phyloP scores from a whole-genome alignment of 192 early-diverging fungal genomes.

The Dispira parvispora region DNA sequence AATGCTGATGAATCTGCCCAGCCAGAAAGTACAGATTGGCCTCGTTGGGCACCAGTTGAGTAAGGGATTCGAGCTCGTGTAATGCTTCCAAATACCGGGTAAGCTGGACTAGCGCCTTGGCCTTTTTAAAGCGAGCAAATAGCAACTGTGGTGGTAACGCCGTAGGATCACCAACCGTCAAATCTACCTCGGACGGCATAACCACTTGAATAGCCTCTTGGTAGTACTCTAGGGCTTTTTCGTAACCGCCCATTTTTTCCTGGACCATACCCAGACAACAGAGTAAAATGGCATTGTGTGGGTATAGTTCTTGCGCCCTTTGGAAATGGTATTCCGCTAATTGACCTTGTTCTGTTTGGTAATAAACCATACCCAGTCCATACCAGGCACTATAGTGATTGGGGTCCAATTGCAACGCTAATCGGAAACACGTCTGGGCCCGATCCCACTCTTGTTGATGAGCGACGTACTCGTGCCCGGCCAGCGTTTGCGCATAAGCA shows the following conservation, averaged over 20 bases:
- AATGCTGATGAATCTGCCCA: slow-evolving; percentile 34
- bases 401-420: slow-evolving; percentile 47
- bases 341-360: slow-evolving; percentile 51
- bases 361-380: slow-evolving; percentile 58
- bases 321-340: slow-evolving; percentile 56
- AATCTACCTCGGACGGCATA: slow-evolving; percentile 1
- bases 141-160: slow-evolving; percentile 20
- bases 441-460: slow-evolving; percentile 52
- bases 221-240: slow-evolving; percentile 41
- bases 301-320: slow-evolving; percentile 54
- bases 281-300: slow-evolving; percentile 49
- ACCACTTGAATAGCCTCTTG: slow-evolving; percentile 35
- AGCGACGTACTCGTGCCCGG: slow-evolving; percentile 64
- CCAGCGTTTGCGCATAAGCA: slow-evolving; percentile 69
- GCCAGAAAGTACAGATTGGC: slow-evolving; percentile 42
- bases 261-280: slow-evolving; percentile 56
- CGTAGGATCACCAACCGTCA: slow-evolving; percentile 12
- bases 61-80: slow-evolving; percentile 38
- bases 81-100: slow-evolving; percentile 44
- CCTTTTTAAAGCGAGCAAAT: slow-evolving; percentile 51
- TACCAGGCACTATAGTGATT: slow-evolving; percentile 80
- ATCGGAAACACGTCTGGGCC: slow-evolving; percentile 53
- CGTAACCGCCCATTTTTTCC: slow-evolving; percentile 33
- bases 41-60: slow-evolving; percentile 27
- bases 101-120: slow-evolving; percentile 39